phyloP scores from a whole-genome alignment of 208 protist species.

The Wallacemonas sp. region DNA sequence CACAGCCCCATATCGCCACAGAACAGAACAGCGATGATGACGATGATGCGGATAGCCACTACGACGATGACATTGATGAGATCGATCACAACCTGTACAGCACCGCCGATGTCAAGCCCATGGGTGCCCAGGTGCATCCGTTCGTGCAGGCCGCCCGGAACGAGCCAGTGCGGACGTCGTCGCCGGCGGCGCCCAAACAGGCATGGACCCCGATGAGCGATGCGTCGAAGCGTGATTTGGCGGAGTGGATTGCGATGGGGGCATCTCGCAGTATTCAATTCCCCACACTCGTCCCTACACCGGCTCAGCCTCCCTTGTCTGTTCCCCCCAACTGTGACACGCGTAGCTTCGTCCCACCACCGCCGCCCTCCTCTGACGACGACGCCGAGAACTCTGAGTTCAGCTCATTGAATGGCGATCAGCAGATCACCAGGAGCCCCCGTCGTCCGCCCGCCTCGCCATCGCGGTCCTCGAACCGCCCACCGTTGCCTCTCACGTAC shows the following conservation, averaged over 20 bases:
- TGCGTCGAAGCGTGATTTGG: background rate
- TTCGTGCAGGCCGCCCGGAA: too few relatives aligned
- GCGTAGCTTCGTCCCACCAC: conserved; percentile 5
- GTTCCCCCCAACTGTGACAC: conserved; percentile 7
- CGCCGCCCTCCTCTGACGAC: background rate
- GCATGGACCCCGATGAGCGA: background rate
- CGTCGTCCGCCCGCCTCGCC: too few relatives aligned
- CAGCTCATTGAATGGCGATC: background rate
- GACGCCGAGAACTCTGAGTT: too few relatives aligned
- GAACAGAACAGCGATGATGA: too few relatives aligned
- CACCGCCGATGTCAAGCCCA: background rate
- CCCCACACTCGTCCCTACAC: conserved; percentile 1
- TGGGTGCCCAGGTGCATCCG: background rate
- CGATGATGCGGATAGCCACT: background rate
- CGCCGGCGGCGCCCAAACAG: too few relatives aligned
- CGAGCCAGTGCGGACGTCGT: background rate
- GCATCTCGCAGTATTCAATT: conserved; percentile 3
- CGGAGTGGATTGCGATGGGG: background rate
- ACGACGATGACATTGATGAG: background rate
- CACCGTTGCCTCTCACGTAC: too few relatives aligned
- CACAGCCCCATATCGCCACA: background rate
- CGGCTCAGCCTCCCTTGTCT: too few relatives aligned
- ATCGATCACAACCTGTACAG: background rate
- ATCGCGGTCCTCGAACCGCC: too few relatives aligned
- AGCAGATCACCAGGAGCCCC: background rate